A percentile compares a stretch with the other conserved stretches of the same genome.
Conservation (phyloP, 164 flowering plant genomes). For the Magnolia sinica region DNA sequence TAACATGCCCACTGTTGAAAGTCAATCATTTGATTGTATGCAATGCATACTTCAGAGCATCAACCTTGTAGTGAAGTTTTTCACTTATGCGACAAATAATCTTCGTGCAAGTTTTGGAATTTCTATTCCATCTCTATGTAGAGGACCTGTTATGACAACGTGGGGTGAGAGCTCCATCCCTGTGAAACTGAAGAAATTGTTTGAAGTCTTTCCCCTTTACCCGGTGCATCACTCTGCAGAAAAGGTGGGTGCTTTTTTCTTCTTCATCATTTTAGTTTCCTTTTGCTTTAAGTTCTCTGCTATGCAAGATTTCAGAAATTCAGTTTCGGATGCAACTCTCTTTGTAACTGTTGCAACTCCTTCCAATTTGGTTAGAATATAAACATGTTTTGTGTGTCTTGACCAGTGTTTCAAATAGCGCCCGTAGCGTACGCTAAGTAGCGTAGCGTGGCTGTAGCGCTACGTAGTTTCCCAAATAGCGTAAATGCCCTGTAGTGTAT, state of each 20-base stretch:
- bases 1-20: slow-evolving; percentile 35
- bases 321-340: no score
- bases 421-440: no score
- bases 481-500: no score
- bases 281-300: no score
- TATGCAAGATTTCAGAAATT: no score
- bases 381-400: no score
- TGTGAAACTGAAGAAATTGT: slow-evolving; percentile 44
- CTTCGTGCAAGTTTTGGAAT: slow-evolving; percentile 15
- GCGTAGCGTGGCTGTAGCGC: no score
- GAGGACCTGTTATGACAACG: slow-evolving; percentile 9
- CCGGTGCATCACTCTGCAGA: slow-evolving; percentile 34
- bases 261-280: neutral
- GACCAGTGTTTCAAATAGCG: no score
- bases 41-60: slow-evolving; percentile 61
- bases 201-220: slow-evolving; percentile 59
- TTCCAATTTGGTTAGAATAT: no score
- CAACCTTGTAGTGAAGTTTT: slow-evolving; percentile 43
- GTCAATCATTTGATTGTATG: slow-evolving; percentile 66
- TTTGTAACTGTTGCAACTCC: no score
- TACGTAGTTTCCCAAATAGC: no score
- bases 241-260: slow-evolving; percentile 43
- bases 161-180: slow-evolving; percentile 33
- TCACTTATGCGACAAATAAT: slow-evolving; percentile 24
- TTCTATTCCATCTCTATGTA: slow-evolving; percentile 8